Conservation (phyloP, 2,329 filamentous ascomycete species). For the Microthyrium microscopicum region DNA sequence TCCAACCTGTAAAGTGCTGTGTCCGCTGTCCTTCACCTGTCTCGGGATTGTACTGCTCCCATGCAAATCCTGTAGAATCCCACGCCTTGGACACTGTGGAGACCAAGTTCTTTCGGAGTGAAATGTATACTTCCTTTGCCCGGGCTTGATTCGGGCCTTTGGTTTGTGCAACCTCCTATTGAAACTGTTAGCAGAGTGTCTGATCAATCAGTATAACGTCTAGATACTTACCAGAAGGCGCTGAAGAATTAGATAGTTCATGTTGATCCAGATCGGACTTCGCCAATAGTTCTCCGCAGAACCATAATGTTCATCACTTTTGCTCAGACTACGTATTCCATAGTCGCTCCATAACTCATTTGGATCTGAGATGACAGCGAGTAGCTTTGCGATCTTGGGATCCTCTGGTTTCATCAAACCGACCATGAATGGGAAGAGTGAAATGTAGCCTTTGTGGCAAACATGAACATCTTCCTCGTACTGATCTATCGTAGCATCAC, state of each 20-base stretch:
- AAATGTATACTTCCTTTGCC: constrained; percentile 55
- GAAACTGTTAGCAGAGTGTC: constrained; percentile 6
- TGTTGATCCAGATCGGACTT: constrained; percentile 86
- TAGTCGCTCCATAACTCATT: constrained; percentile 72
- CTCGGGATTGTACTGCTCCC: constrained; percentile 92
- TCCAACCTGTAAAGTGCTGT: constrained; percentile 94
- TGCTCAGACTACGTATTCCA: constrained; percentile 74
- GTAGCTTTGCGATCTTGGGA: constrained; percentile 20
- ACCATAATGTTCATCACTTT: constrained; percentile 60
- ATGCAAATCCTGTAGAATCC: constrained; percentile 83
- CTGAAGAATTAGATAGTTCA: constrained; percentile 77
- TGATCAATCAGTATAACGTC: neutral
- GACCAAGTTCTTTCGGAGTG: constrained; percentile 66
- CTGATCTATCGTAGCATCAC: constrained; percentile 86
- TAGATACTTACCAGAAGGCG: constrained; percentile 51
- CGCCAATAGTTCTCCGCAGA: constrained; percentile 94
- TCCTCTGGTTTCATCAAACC: constrained; percentile 5
- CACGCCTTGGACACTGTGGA: constrained; percentile 74
- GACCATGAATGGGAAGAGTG: constrained; percentile 9
- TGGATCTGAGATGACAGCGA: constrained; percentile 63
- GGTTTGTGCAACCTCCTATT: constrained; percentile 41
- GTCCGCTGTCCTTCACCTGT: constrained; percentile 77
- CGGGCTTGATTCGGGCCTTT: constrained; percentile 44
- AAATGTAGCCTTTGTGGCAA: constrained; percentile 58
- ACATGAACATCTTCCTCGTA: constrained; percentile 82